Evolutionary conservation across 2,329 filamentous ascomycete genomes (phyloP).

Genomic region (Coniochaeta sp.): DNA sequence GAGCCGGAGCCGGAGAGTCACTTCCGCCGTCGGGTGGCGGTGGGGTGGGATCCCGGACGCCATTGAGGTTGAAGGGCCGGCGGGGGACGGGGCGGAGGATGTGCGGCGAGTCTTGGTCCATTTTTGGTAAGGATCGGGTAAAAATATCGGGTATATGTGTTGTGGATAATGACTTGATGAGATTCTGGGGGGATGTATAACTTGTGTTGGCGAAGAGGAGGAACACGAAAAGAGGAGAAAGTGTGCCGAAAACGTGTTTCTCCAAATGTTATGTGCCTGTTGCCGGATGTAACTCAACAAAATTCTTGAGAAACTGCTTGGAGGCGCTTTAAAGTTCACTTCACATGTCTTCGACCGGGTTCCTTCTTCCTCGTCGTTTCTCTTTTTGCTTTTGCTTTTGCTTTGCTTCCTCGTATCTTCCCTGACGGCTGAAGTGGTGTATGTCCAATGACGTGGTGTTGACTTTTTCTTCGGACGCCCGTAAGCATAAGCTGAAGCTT

Average conservation of each 20-base stretch:
- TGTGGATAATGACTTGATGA: too few species aligned
- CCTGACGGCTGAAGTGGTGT: background rate
- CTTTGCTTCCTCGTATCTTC: background rate
- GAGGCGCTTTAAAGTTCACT: background rate
- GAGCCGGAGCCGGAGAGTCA: constrained; percentile 21
- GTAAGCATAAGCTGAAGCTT: constrained; percentile 1
- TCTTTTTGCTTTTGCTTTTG: too few species aligned
- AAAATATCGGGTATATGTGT: too few species aligned
- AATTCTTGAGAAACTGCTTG: background rate
- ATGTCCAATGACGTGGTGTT: background rate
- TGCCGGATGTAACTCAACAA: background rate
- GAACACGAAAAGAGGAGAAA: background rate
- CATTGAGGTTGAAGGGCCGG: constrained; percentile 59
- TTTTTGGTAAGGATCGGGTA: too few species aligned
- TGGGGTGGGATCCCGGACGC: constrained; percentile 37
- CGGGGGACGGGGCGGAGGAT: constrained; percentile 65
- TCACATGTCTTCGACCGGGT: background rate
- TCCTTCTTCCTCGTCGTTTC: background rate
- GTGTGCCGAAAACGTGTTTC: background rate
- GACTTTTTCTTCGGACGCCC: background rate
- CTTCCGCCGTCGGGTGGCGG: constrained; percentile 34
- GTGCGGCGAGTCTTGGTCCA: constrained; percentile 29
- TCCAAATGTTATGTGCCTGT: too few species aligned
- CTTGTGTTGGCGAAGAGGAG: too few species aligned
- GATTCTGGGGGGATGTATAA: too few species aligned